phyloP scores from a whole-genome alignment of 129 eudicot genomes.

The Heracleum sosnowskyi region DNA sequence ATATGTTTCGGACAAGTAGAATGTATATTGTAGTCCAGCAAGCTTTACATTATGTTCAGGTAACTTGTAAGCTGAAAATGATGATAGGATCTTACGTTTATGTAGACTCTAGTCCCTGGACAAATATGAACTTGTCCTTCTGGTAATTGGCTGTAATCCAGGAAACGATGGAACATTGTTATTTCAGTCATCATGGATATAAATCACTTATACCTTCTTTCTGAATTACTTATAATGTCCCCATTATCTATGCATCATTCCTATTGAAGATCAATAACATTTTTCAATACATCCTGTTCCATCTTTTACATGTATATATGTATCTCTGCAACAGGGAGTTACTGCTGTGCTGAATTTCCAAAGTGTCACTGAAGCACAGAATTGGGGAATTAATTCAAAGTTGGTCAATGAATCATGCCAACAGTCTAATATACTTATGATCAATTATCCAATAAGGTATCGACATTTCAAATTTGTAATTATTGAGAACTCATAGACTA shows the following conservation, averaged over 20 bases:
- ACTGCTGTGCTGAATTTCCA: slow-evolving; percentile 87
- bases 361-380: slow-evolving; percentile 73
- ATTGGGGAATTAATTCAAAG: slow-evolving; percentile 82
- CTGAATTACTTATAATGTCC: not conserved
- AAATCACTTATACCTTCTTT: not conserved
- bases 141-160: not conserved
- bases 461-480: not conserved
- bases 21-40: not conserved
- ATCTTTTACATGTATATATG: not conserved
- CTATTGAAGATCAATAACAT: not conserved
- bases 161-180: not conserved
- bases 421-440: slow-evolving; percentile 65
- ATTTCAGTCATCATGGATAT: not conserved
- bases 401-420: slow-evolving; percentile 83
- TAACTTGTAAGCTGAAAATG: not conserved
- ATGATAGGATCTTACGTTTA: not conserved
- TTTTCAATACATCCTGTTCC: slow-evolving; percentile 2
- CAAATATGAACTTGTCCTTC: not conserved
- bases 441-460: slow-evolving; percentile 91
- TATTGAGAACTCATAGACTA: not conserved
- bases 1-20: not conserved
- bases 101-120: not conserved
- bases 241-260: not conserved
- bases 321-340: slow-evolving; percentile 56
- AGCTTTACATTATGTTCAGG: not conserved